Evolutionary conservation across 1,284 basidiomycete genomes (phyloP), one percentile per base, ranked within the genome.

Genomic region (Pseudozyma tsukubaensis): DNA sequence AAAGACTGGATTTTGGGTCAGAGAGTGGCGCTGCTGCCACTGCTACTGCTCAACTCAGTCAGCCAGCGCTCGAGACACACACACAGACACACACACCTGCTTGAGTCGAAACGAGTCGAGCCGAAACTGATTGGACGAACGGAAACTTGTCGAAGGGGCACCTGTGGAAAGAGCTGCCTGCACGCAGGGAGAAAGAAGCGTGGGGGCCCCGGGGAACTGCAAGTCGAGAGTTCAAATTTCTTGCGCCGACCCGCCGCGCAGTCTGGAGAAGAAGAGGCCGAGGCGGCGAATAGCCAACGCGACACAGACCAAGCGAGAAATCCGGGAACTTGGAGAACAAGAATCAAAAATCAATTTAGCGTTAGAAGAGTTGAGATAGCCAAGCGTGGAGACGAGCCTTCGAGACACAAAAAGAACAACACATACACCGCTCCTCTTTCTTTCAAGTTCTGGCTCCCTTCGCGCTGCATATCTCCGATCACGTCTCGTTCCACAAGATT

Each of bases 21-120:
- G 18, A 10, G 18, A 18, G 42, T 13, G 37, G 12, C n/a, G 37
- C 37, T n/a, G 37, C 37, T 39, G 37, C 37, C n/a, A 18, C 42
- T 48, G 55, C 37, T 32, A 21, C 48, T 50, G 29, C 48, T 58
- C 47, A 40, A 24, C 47, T 50, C 55, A 58, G 55, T 58, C 55
- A 58, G 55, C 47, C 35, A n/a, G 47, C 29, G 12, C 29, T 49
- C 4, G 24, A 14, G 21, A 21, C 29, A 13, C 24, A 21, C 21
- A 24, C 29, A 53, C 24, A 34, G 7, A 13, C 8, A n/a, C 29
- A 39, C 16, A 43, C 36, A 16, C 10, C 6, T 48, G 24, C 12
- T 40, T 48, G 45, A 32, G 45, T 10, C 21, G 45, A 48, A 32
- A 11, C 6, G 48, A 24, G 9, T 34, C 4, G 13, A 29, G 24